Conservation (phyloP, 2,329 filamentous ascomycete genomes). For the Arthrobotrys musiformis region DNA sequence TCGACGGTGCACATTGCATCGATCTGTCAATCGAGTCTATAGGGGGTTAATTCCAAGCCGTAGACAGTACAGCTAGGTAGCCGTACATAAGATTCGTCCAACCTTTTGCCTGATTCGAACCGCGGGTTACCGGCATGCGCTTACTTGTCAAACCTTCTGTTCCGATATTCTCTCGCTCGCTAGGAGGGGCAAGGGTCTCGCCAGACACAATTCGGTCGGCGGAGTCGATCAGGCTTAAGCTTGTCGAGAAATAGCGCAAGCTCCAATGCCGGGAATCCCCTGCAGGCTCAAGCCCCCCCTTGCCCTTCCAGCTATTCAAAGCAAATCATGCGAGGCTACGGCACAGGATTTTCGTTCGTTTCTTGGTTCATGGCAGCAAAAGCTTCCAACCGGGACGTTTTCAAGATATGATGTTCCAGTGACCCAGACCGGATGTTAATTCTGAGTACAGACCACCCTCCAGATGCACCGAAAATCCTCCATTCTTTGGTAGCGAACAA, state of each 20-base stretch:
- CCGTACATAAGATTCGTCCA: neutral
- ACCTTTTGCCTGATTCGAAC: neutral
- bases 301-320: neutral
- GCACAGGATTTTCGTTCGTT: constrained; percentile 21
- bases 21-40: neutral
- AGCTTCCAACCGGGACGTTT: constrained; percentile 40
- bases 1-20: neutral
- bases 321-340: constrained; percentile 33
- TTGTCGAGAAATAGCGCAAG: constrained; percentile 39
- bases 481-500: constrained; percentile 50
- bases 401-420: neutral
- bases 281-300: constrained; percentile 11
- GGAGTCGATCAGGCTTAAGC: neutral
- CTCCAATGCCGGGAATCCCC: constrained; percentile 5
- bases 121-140: neutral
- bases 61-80: neutral
- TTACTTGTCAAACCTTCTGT: constrained; percentile 5
- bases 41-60: neutral
- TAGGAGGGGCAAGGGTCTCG: constrained; percentile 4
- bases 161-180: neutral
- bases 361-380: constrained; percentile 11
- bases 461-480: constrained; percentile 27
- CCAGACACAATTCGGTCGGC: constrained; percentile 7
- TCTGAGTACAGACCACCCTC: constrained; percentile 4
- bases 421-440: neutral